Conservation (phyloP, 768 basidiomycete species). For the Boletus bicolor region DNA sequence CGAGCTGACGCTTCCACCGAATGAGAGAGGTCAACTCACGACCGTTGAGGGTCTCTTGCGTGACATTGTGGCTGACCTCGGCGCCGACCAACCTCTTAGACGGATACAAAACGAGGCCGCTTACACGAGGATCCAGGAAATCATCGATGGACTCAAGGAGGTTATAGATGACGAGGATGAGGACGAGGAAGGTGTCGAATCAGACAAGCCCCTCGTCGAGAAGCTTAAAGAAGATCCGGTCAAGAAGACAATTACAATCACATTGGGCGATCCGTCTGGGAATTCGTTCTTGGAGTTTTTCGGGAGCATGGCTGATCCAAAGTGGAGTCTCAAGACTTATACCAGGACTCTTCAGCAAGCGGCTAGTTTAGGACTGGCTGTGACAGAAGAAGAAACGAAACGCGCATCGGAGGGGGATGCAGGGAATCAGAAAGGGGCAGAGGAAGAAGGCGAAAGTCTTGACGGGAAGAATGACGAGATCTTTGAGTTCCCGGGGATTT, state of each 20-base stretch:
- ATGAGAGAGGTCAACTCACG: conserved; percentile 86
- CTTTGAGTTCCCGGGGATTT: conserved; percentile 80
- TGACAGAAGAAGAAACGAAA: conserved; percentile 41
- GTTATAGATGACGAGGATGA: conserved; percentile 63
- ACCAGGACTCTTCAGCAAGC: conserved; percentile 79
- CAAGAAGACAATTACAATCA: conserved; percentile 74
- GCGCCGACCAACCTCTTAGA: conserved; percentile 78
- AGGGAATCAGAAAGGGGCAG: conserved; percentile 7
- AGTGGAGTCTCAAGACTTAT: conserved; percentile 88
- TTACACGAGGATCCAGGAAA: conserved; percentile 67
- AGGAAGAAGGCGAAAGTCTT: conserved; percentile 13
- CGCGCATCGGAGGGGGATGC: not conserved
- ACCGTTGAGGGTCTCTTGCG: conserved; percentile 91
- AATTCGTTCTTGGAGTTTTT: conserved; percentile 95
- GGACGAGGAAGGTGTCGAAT: conserved; percentile 35
- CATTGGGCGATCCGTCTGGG: conserved; percentile 89
- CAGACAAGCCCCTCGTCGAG: conserved; percentile 28
- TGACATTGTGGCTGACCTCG: conserved; percentile 78
- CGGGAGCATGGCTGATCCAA: conserved; percentile 84
- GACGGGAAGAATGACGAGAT: conserved; percentile 76
- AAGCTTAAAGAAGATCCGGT: conserved; percentile 44
- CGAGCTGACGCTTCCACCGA: conserved; percentile 83
- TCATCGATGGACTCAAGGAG: conserved; percentile 63
- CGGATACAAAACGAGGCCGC: conserved; percentile 71
- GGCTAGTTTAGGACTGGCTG: conserved; percentile 67